phyloP scores from a whole-genome alignment of 2,329 filamentous ascomycete species.

The Cercospora zeina region DNA sequence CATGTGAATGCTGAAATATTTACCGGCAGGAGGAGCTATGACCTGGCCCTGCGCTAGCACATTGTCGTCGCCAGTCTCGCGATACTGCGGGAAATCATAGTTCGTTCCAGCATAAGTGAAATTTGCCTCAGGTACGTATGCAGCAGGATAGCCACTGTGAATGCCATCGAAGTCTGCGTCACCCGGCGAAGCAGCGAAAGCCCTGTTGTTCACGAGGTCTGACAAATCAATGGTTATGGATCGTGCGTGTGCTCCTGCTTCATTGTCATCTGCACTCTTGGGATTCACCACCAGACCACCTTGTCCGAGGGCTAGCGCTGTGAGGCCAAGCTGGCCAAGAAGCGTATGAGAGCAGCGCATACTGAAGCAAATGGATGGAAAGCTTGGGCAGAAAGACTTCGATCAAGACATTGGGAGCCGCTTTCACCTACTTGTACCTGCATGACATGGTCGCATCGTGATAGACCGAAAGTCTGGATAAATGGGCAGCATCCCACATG shows the following conservation, averaged over 20 bases:
- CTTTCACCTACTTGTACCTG: constrained; percentile 26
- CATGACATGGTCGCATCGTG: not conserved
- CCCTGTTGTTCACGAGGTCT: constrained; percentile 41
- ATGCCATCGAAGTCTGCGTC: constrained; percentile 43
- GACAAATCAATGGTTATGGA: constrained; percentile 36
- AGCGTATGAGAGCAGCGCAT: not conserved
- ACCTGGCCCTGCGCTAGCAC: constrained; percentile 43
- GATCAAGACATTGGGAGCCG: not conserved
- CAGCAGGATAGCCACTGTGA: constrained; percentile 43
- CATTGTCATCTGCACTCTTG: constrained; percentile 31
- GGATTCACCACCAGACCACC: constrained; percentile 37
- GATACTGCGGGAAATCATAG: constrained; percentile 44
- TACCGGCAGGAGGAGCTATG: constrained; percentile 37
- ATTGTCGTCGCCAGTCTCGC: constrained; percentile 43
- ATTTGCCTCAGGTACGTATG: constrained; percentile 40
- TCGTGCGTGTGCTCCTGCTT: constrained; percentile 22
- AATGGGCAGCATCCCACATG: not conserved
- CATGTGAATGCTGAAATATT: constrained; percentile 45
- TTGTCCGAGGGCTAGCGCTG: constrained; percentile 28
- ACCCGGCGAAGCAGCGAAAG: constrained; percentile 41
- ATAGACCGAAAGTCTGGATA: not conserved
- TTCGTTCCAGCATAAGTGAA: constrained; percentile 44
- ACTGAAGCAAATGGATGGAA: not conserved
- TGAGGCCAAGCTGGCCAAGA: constrained; percentile 18
- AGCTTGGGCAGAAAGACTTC: not conserved